phyloP scores from a whole-genome alignment of 768 basidiomycete genomes.

The Postia placenta region DNA sequence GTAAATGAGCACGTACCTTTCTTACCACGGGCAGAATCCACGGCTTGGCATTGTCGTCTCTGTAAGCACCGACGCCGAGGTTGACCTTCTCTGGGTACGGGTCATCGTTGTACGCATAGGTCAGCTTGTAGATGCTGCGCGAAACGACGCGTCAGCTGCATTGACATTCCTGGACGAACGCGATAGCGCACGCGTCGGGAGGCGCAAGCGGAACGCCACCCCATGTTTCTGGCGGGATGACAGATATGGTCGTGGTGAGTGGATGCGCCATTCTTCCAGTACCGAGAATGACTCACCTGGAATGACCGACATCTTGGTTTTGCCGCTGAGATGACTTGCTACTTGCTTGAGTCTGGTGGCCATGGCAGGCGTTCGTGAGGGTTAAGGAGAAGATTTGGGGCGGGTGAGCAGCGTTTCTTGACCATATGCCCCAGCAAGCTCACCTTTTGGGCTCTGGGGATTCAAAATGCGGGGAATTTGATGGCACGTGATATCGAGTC shows the following conservation, averaged over 20 bases:
- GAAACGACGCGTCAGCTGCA: constrained; percentile 6
- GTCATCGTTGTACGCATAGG: constrained; percentile 84
- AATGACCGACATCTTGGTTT: constrained; percentile 33
- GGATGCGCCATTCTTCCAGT: not conserved
- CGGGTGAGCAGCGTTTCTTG: not conserved
- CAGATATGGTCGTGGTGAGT: not conserved
- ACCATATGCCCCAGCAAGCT: not conserved
- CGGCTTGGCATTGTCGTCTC: constrained; percentile 81
- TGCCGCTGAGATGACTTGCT: constrained; percentile 41
- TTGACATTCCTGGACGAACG: constrained; percentile 6
- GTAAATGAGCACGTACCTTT: too few species aligned
- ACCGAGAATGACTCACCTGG: constrained; percentile 38
- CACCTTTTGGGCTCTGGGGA: not conserved
- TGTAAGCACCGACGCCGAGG: constrained; percentile 89
- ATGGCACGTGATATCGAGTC: too few species aligned
- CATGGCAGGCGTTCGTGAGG: constrained; percentile 13
- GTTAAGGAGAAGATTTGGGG: not conserved
- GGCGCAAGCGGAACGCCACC: constrained; percentile 74
- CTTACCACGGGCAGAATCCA: constrained; percentile 92
- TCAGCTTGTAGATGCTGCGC: constrained; percentile 82
- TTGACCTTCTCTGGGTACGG: constrained; percentile 75
- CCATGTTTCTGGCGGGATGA: constrained; percentile 70
- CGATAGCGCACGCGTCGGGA: constrained; percentile 62
- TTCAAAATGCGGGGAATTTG: constrained; percentile 30
- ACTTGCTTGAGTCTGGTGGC: constrained; percentile 52